phyloP scores from a whole-genome alignment of 2,329 filamentous ascomycete species.

The Talaromyces sp. region DNA sequence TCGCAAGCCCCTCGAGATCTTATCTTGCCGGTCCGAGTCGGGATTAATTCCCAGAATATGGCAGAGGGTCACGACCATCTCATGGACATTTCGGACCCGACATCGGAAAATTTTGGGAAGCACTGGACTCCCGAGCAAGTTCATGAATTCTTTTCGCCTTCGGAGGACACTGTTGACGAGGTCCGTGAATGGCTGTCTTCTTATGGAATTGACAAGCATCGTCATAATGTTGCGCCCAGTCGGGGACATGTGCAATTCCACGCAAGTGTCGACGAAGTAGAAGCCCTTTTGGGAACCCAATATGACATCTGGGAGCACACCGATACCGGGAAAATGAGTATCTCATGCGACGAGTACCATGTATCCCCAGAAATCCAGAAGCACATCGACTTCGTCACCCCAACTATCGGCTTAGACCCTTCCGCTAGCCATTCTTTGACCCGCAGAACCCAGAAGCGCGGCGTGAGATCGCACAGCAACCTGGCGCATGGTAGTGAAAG shows the following conservation, averaged over 20 bases:
- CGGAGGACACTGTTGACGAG: not conserved
- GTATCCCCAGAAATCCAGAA: not conserved
- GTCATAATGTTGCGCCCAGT: not conserved
- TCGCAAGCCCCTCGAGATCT: not conserved
- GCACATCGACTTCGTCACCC: constrained; percentile 7
- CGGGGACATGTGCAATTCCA: constrained; percentile 6
- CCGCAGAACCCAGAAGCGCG: not conserved
- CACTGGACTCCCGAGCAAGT: not conserved
- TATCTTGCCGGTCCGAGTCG: not conserved
- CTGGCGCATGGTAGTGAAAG: not conserved
- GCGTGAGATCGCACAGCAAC: not conserved
- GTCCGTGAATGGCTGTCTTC: not conserved
- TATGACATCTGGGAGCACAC: constrained; percentile 2
- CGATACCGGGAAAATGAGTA: not conserved
- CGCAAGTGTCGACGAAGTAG: constrained; percentile 5
- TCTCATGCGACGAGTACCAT: constrained; percentile 6
- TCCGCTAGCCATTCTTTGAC: not conserved
- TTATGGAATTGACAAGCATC: not conserved
- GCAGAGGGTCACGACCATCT: not conserved
- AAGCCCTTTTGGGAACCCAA: constrained; percentile 3
- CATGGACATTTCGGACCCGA: constrained; percentile 4
- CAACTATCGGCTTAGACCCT: not conserved
- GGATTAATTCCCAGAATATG: not conserved
- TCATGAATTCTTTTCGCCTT: not conserved
- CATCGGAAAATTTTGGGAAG: not conserved